A percentile compares a stretch with the other conserved stretches of the same genome.
Conservation (phyloP, 2,329 filamentous ascomycete species). For the Neoascochyta sp. region DNA sequence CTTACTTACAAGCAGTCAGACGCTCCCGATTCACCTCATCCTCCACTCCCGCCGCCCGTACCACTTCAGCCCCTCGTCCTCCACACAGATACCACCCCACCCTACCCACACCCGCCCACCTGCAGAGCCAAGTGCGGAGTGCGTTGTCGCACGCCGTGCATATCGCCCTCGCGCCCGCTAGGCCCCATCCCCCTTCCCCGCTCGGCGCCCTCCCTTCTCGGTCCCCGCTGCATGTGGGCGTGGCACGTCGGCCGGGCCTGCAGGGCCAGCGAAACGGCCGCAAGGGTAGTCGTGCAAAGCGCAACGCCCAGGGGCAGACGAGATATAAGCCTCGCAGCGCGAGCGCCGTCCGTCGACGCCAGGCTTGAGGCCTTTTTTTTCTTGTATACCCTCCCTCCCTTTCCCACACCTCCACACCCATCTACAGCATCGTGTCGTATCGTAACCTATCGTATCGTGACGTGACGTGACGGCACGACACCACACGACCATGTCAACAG, state of each 20-base stretch:
- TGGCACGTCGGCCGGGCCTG: too few species aligned
- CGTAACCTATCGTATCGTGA: too few species aligned
- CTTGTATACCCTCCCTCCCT: conserved; percentile 1
- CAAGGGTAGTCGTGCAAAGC: conserved; percentile 4
- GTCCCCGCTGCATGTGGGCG: too few species aligned
- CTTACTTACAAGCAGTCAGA: too few species aligned
- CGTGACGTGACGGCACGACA: neutral
- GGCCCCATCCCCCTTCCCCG: too few species aligned
- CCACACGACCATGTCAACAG: conserved; percentile 15
- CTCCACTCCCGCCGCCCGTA: too few species aligned
- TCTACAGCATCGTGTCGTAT: neutral
- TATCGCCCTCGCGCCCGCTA: too few species aligned
- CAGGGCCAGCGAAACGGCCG: conserved; percentile 28
- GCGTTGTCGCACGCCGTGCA: conserved; percentile 29
- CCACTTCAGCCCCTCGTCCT: too few species aligned
- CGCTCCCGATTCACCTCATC: too few species aligned
- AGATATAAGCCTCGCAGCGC: conserved; percentile 16
- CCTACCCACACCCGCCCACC: neutral
- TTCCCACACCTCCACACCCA: conserved; percentile 1
- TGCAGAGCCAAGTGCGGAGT: conserved; percentile 27
- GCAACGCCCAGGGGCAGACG: neutral
- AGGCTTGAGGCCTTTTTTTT: conserved; percentile 9
- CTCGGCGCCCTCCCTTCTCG: too few species aligned
- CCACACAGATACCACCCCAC: too few species aligned
- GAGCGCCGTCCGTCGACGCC: conserved; percentile 1